Conservation (phyloP, 352 stramenopile genomes). For the Pythium rhizo-oryzae region DNA sequence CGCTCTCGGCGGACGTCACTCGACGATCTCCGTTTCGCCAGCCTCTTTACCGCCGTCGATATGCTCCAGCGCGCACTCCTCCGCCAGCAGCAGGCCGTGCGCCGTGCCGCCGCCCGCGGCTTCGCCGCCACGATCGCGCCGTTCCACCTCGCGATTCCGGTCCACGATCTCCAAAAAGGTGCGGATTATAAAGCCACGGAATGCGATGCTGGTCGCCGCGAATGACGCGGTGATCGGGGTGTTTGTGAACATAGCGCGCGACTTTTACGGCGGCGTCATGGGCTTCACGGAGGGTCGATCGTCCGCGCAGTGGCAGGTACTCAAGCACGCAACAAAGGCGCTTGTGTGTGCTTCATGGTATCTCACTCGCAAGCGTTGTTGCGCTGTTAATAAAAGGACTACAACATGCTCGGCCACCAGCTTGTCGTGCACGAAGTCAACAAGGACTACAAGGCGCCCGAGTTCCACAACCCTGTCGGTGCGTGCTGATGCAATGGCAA, state of each 20-base stretch:
- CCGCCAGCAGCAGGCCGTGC: slow-evolving; percentile 8
- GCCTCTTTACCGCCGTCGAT: background rate
- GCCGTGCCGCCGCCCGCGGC: slow-evolving; percentile 1
- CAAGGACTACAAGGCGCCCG: slow-evolving; percentile 90
- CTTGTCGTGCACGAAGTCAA: slow-evolving; percentile 91
- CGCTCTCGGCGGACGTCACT: background rate
- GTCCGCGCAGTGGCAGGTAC: slow-evolving; percentile 92
- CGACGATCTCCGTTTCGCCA: background rate
- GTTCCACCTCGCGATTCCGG: slow-evolving; percentile 94
- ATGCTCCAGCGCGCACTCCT: slow-evolving; percentile 20
- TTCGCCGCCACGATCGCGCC: slow-evolving; percentile 50
- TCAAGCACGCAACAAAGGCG: background rate
- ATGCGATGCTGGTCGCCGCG: background rate
- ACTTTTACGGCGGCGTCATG: slow-evolving; percentile 93
- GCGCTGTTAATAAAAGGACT: slow-evolving; percentile 58
- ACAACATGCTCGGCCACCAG: slow-evolving; percentile 90
- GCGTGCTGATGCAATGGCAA: slow-evolving; percentile 13
- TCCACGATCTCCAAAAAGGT: slow-evolving; percentile 92
- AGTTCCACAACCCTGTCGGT: slow-evolving; percentile 97
- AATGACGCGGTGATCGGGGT: too few relatives aligned
- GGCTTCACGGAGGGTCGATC: slow-evolving; percentile 92
- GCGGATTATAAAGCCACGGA: background rate
- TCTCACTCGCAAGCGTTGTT: background rate
- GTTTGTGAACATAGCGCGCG: slow-evolving; percentile 59
- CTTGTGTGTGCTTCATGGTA: background rate